These are phyloP conservation scores for Gossypium davidsonii DNA, from an alignment of 441 rosid species.

Conservation along the genomic window DNA sequence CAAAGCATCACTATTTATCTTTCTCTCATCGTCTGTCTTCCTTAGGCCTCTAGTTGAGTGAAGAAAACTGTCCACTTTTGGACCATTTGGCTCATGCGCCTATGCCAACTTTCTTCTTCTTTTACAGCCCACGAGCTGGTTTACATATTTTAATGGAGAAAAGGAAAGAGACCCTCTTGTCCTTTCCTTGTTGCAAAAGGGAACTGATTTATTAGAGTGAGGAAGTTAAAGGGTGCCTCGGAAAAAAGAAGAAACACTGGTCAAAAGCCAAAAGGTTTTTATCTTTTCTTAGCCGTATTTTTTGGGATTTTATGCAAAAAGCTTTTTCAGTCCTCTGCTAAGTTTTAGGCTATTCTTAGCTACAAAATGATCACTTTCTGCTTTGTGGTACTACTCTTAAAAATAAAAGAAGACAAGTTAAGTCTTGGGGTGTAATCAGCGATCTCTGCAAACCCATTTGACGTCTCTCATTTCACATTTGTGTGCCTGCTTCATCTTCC, in stretches of 20 bases:
- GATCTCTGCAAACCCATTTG: background rate
- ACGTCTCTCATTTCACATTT: background rate
- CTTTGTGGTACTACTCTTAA: conserved; percentile 28
- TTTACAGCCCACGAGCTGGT: conserved; percentile 36
- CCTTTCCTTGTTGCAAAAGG: conserved; percentile 25
- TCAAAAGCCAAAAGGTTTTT: conserved; percentile 33
- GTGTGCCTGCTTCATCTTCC: conserved; percentile 14
- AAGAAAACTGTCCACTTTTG: conserved; percentile 21
- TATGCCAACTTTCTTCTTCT: conserved; percentile 18
- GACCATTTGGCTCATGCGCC: conserved; percentile 22
- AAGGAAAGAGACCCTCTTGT: conserved; percentile 20
- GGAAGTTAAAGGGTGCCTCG: conserved; percentile 21
- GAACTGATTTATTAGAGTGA: conserved; percentile 23
- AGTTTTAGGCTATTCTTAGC: conserved; percentile 27
- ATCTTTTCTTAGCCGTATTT: conserved; percentile 26
- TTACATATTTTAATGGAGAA: conserved; percentile 39
- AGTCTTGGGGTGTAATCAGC: conserved; percentile 33
- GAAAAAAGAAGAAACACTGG: conserved; percentile 21
- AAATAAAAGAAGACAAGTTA: conserved; percentile 33
- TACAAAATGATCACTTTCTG: conserved; percentile 30
- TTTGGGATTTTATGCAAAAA: background rate
- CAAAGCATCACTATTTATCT: conserved; percentile 16
- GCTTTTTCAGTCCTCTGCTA: conserved; percentile 17
- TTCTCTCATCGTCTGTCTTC: conserved; percentile 18
- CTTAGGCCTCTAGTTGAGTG: conserved; percentile 10